Evolutionary conservation across 371 early-diverging fungal species (phyloP).

Genomic region (Mucor mucedo): DNA sequence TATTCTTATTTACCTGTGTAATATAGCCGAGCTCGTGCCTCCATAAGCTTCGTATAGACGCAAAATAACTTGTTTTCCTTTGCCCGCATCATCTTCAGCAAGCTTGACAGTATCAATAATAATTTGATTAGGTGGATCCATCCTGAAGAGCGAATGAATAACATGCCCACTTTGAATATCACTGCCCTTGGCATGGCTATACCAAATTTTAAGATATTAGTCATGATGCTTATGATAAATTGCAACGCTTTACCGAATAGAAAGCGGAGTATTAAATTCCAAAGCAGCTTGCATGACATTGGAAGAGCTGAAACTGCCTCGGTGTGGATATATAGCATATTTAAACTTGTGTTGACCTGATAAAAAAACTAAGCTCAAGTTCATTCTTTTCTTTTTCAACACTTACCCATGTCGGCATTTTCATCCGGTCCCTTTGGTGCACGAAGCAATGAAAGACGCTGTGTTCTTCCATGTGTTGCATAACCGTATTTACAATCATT

Average conservation of each 20-base stretch:
- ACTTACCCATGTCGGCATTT: conserved; percentile 65
- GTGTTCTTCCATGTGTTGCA: conserved; percentile 80
- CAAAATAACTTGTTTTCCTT: conserved; percentile 63
- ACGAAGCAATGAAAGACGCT: conserved; percentile 84
- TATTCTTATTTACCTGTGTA: conserved; percentile 59
- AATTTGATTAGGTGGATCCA: conserved; percentile 56
- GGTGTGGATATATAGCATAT: conserved; percentile 92
- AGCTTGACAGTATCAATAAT: conserved; percentile 89
- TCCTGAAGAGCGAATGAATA: conserved; percentile 34
- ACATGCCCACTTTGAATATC: conserved; percentile 17
- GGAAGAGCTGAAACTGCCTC: conserved; percentile 75
- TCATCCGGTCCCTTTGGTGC: conserved; percentile 85
- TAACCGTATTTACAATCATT: conserved; percentile 95
- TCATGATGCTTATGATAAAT: neutral
- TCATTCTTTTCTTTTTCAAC: neutral
- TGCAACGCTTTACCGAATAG: conserved; percentile 51
- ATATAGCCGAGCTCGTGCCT: conserved; percentile 70
- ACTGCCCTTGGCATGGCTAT: conserved; percentile 23
- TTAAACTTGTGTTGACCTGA: conserved; percentile 76
- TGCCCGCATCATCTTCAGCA: conserved; percentile 74
- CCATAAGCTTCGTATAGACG: conserved; percentile 93
- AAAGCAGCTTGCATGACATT: conserved; percentile 86
- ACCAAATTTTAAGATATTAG: neutral
- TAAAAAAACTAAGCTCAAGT: neutral
- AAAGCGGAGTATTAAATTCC: conserved; percentile 86